Evolutionary conservation across 441 rosid species (phyloP).

Genomic region (Gossypium schwendimanii): DNA sequence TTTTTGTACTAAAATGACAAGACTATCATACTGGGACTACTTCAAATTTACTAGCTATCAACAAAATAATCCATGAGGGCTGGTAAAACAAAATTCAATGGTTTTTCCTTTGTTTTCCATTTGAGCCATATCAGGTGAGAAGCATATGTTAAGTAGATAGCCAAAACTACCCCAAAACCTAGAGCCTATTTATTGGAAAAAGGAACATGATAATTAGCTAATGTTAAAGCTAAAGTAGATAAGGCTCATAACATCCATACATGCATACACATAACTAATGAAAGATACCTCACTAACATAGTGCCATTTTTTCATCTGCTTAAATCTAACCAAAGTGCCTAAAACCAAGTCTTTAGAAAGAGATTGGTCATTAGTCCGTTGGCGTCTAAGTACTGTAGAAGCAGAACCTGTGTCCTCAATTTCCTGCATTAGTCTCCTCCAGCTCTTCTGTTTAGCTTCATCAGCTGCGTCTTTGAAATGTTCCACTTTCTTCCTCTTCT

Average conservation of each 20-base stretch:
- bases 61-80: background rate
- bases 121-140: background rate
- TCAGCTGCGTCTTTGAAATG: conserved; percentile 67
- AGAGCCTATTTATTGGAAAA: background rate
- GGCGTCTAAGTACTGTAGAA: conserved; percentile 49
- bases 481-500: conserved; percentile 62
- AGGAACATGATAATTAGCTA: background rate
- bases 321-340: conserved; percentile 83
- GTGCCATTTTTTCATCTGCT: conserved; percentile 88
- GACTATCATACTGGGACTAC: background rate
- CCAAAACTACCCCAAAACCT: background rate
- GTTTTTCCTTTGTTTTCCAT: background rate
- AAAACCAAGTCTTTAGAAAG: conserved; percentile 66
- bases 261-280: background rate
- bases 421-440: conserved; percentile 79
- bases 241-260: background rate
- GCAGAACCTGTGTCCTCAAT: conserved; percentile 70
- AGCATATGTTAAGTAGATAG: background rate
- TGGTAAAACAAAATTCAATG: background rate
- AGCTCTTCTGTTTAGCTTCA: conserved; percentile 66
- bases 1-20: background rate
- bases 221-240: background rate
- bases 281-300: conserved; percentile 69
- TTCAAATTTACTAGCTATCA: background rate
- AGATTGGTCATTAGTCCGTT: conserved; percentile 34